Conservation (phyloP, 2,329 filamentous ascomycete genomes). For the Dothideomycetes sp. region DNA sequence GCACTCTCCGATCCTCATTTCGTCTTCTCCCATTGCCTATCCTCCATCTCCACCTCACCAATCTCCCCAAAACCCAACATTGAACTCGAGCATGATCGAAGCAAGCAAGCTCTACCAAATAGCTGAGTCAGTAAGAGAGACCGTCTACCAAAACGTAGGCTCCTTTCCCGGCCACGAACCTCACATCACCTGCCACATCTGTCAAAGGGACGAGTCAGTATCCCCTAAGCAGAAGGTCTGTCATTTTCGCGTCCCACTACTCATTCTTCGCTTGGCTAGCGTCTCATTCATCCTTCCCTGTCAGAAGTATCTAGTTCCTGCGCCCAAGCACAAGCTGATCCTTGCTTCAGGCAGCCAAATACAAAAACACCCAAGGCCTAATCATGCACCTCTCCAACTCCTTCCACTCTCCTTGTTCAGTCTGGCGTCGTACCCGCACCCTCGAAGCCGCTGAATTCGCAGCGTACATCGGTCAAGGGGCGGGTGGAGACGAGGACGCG, state of each 20-base stretch:
- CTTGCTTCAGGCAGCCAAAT: neutral
- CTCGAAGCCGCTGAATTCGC: neutral
- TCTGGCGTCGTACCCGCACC: neutral
- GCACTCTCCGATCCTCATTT: too few relatives aligned
- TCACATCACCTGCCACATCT: neutral
- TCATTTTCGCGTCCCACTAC: too few relatives aligned
- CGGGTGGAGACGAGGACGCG: neutral
- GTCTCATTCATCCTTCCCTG: too few relatives aligned
- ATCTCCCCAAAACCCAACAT: neutral
- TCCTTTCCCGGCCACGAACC: neutral
- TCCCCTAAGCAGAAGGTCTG: neutral
- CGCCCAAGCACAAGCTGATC: too few relatives aligned
- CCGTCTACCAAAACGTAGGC: neutral
- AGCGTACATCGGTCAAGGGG: neutral
- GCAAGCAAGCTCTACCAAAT: neutral
- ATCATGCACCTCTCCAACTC: neutral
- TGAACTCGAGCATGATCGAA: neutral
- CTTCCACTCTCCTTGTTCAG: neutral
- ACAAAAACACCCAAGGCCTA: neutral
- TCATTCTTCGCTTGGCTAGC: too few relatives aligned
- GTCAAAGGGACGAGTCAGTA: neutral
- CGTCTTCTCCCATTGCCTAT: too few relatives aligned
- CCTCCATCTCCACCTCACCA: too few relatives aligned
- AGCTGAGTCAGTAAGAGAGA: neutral
- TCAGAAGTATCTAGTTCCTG: too few relatives aligned